Conservation (phyloP, 306 rosid genomes). For the Hylodesmum podocarpum region DNA sequence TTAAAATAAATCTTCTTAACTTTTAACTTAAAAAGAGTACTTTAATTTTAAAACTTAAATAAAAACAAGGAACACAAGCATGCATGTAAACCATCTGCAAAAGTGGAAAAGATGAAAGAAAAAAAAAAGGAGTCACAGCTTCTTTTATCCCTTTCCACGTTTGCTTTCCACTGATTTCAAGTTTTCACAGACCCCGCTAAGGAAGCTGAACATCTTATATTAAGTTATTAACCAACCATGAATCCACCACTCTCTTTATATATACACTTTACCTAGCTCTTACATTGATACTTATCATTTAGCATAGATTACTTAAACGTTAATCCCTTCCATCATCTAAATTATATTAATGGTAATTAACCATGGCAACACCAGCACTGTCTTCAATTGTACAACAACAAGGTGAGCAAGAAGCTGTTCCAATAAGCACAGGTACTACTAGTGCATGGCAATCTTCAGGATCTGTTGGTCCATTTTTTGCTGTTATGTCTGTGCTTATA, state of each 20-base stretch:
- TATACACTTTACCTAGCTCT: neutral
- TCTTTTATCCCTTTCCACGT: constrained; percentile 48
- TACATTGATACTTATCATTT: neutral
- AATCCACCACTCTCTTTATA: constrained; percentile 23
- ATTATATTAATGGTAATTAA: neutral
- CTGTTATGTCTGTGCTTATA: constrained; percentile 56
- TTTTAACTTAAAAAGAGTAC: too few relatives aligned
- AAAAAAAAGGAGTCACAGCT: neutral
- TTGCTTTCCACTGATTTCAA: constrained; percentile 43
- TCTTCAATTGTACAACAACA: constrained; percentile 26
- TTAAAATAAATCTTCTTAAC: too few relatives aligned
- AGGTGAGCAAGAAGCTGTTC: neutral
- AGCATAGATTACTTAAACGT: neutral
- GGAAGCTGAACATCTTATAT: constrained; percentile 9
- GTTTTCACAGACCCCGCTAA: constrained; percentile 27
- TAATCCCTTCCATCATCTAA: neutral
- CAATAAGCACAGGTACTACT: neutral
- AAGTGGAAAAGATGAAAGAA: neutral
- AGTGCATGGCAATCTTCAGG: constrained; percentile 49
- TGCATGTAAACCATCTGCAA: constrained; percentile 26
- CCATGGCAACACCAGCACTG: constrained; percentile 27
- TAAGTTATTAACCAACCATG: neutral
- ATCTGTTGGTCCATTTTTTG: constrained; percentile 70
- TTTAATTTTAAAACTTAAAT: too few relatives aligned
- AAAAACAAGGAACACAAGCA: too few relatives aligned